Percentiles rank a stretch among this genome's conserved stretches.
These are phyloP conservation scores for Prinsepia uniflora DNA, from an alignment of 306 rosid genomes.

Conservation along the genomic window DNA sequence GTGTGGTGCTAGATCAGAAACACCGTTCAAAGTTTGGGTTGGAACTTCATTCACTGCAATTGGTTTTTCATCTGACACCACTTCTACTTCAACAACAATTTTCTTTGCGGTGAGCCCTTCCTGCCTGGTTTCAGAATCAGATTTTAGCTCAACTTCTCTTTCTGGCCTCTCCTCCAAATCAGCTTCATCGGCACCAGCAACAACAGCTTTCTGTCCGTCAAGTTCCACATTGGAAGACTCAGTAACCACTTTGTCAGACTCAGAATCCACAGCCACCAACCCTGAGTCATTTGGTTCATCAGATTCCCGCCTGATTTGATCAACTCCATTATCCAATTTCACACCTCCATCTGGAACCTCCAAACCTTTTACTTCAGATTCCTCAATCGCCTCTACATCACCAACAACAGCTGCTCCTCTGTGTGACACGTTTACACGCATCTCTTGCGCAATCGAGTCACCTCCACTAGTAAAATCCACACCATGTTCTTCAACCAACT, in stretches of 20 bases:
- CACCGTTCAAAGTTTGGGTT: conserved; percentile 6
- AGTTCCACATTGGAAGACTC: conserved; percentile 28
- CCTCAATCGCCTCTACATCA: conserved; percentile 36
- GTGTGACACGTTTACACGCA: conserved; percentile 25
- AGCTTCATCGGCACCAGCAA: conserved; percentile 14
- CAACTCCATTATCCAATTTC: conserved; percentile 49
- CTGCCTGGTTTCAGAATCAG: conserved; percentile 17
- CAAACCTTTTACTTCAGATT: conserved; percentile 34
- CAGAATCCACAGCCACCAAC: conserved; percentile 17
- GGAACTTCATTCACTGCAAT: conserved; percentile 10
- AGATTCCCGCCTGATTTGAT: conserved; percentile 27
- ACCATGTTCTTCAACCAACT: conserved; percentile 23
- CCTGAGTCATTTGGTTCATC: conserved; percentile 21
- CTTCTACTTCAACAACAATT: conserved; percentile 14
- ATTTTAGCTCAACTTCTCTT: conserved; percentile 22
- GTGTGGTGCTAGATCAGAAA: conserved; percentile 7
- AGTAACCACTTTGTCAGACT: conserved; percentile 26
- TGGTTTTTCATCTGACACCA: conserved; percentile 1
- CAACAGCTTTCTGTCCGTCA: conserved; percentile 19
- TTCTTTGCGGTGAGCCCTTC: conserved; percentile 3
- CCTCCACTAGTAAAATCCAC: conserved; percentile 24
- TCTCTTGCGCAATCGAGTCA: conserved; percentile 36
- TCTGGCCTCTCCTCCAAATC: conserved; percentile 18
- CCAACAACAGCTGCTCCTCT: conserved; percentile 45
- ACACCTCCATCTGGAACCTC: conserved; percentile 30